Evolutionary conservation across 2,329 filamentous ascomycete species (phyloP).

Genomic region (Penicillium verrucosum): DNA sequence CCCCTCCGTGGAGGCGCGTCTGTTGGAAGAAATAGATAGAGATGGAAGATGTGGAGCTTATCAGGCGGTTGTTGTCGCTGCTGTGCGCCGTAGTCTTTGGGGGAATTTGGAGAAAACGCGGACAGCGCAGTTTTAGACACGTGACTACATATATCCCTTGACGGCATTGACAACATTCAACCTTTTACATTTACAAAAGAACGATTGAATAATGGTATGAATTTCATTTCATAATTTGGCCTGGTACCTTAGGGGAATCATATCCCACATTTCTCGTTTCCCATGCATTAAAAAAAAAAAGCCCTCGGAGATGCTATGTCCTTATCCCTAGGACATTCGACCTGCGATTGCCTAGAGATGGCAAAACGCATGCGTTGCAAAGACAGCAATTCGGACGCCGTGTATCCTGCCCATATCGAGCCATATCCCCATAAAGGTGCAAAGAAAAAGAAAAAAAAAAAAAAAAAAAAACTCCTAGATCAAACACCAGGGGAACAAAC

Average conservation of each 20-base stretch:
- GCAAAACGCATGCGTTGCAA: conserved; percentile 2
- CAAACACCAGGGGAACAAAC: conserved; percentile 9
- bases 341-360: conserved; percentile 5
- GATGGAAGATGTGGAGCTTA: conserved; percentile 17
- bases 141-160: conserved; percentile 1
- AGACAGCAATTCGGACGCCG: conserved; percentile 6
- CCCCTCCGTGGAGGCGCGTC: conserved; percentile 30
- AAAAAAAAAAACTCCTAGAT: conserved; percentile 1
- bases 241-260: conserved; percentile 1
- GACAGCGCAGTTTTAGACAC: conserved; percentile 26
- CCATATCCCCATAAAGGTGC: conserved; percentile 4
- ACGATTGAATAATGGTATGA: background rate
- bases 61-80: conserved; percentile 35
- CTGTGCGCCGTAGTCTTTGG: conserved; percentile 33
- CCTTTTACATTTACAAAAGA: background rate
- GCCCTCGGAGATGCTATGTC: conserved; percentile 2
- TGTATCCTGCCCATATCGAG: conserved; percentile 6
- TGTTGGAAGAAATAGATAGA: conserved; percentile 13
- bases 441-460: background rate
- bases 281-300: conserved; percentile 7
- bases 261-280: conserved; percentile 6
- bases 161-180: background rate
- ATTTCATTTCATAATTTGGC: conserved; percentile 3
- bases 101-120: conserved; percentile 10
- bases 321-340: conserved; percentile 1